Percentiles rank a stretch among this genome's conserved stretches.
Evolutionary conservation across 1,284 basidiomycete genomes (phyloP).

Genomic region (Athelia psychrophila): DNA sequence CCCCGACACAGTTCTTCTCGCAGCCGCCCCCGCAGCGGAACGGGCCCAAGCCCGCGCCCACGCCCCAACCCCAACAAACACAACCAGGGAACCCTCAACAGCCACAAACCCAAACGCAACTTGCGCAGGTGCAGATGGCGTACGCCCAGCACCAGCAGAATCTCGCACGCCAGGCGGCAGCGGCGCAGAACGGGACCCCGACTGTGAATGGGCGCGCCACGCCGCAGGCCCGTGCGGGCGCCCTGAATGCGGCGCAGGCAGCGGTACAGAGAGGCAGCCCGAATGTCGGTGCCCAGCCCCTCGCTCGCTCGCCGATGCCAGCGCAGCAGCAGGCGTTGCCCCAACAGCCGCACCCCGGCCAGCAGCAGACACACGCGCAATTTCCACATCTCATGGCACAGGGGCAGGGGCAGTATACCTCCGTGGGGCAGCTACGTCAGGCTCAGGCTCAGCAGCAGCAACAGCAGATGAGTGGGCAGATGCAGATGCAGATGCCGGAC

Average conservation of each 20-base stretch:
- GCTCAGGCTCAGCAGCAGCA: no score
- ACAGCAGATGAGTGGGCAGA: no score
- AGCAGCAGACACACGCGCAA: no score
- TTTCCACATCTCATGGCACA: no score
- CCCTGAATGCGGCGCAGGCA: conserved; percentile 3
- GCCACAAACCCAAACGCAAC: not conserved
- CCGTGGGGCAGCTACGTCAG: no score
- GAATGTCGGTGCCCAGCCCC: conserved; percentile 14
- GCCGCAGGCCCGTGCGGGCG: conserved; percentile 6
- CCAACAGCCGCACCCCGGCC: no score
- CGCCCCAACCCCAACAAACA: not conserved
- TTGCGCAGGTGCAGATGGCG: not conserved
- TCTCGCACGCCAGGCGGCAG: not conserved
- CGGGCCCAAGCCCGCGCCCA: not conserved
- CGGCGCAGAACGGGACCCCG: conserved; percentile 1
- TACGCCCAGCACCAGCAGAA: no score
- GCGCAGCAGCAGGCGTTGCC: no score
- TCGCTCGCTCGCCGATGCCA: conserved; percentile 23
- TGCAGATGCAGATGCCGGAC: no score
- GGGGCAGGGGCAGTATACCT: no score
- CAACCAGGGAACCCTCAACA: not conserved
- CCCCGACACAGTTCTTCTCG: conserved; percentile 25
- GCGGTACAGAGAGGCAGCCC: conserved; percentile 19
- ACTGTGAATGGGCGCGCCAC: conserved; percentile 10
- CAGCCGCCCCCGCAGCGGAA: conserved; percentile 10